Percentiles rank a stretch among this genome's conserved stretches.
phyloP scores from a whole-genome alignment of 2,329 filamentous ascomycete species.

The Cordyceps cicadae region DNA sequence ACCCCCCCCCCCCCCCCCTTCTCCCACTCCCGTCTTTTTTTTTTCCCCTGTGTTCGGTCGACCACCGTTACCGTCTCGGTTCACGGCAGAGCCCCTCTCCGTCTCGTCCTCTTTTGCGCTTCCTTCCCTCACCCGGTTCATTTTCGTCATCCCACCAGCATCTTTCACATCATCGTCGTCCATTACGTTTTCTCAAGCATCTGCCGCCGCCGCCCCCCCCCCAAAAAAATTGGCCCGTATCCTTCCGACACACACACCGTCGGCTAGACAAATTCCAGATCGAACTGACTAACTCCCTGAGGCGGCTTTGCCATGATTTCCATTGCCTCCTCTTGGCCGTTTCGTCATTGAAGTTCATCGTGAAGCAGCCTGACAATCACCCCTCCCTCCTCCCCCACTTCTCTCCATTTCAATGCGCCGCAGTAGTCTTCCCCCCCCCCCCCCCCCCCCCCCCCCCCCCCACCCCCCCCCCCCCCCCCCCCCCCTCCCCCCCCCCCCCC shows the following conservation, averaged over 20 bases:
- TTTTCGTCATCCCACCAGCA: conserved; percentile 1
- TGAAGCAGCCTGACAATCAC: not conserved
- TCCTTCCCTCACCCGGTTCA: not conserved
- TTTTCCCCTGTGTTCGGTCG: not conserved
- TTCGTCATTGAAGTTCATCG: conserved; percentile 10
- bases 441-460: too few relatives aligned
- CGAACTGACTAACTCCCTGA: not conserved
- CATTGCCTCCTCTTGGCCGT: not conserved
- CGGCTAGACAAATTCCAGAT: not conserved
- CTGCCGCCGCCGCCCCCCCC: not conserved
- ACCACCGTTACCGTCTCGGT: not conserved
- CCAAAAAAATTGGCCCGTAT: not conserved
- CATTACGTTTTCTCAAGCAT: conserved; percentile 4
- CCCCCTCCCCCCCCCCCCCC: too few relatives aligned
- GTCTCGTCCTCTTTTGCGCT: not conserved
- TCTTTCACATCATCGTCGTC: not conserved
- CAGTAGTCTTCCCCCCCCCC: too few relatives aligned
- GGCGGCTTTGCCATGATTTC: not conserved
- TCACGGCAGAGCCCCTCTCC: not conserved
- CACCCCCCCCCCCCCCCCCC: too few relatives aligned
- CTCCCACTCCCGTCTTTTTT: not conserved
- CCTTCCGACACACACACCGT: not conserved
- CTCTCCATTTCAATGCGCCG: too few relatives aligned
- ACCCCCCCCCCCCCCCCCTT: not conserved
- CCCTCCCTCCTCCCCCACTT: not conserved